Percentiles rank a stretch among this genome's conserved stretches.
phyloP scores from a whole-genome alignment of 129 eudicot species.

The Artemisia annua region DNA sequence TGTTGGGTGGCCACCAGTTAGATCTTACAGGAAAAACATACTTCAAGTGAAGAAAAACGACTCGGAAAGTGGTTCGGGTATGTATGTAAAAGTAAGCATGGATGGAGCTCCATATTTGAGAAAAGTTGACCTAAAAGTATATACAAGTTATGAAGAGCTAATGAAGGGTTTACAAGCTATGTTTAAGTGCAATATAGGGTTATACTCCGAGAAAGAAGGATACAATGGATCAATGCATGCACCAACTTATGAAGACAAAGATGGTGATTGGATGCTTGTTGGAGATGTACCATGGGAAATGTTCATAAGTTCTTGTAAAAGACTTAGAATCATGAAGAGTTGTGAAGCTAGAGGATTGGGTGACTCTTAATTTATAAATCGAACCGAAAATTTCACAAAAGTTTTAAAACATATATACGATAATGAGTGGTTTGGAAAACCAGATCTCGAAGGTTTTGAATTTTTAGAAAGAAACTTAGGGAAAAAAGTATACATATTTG shows the following conservation, averaged over 20 bases:
- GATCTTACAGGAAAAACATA: slow-evolving; percentile 74
- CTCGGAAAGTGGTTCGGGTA: slow-evolving; percentile 43
- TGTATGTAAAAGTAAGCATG: slow-evolving; percentile 90
- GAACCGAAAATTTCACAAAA: not conserved
- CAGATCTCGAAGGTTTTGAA: slow-evolving; percentile 25
- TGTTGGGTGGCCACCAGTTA: slow-evolving; percentile 94
- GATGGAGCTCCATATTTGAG: slow-evolving; percentile 93
- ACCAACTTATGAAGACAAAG: slow-evolving; percentile 93
- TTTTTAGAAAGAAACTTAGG: slow-evolving; percentile 29
- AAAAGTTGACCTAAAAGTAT: slow-evolving; percentile 73
- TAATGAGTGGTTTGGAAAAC: slow-evolving; percentile 4
- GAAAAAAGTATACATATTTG: slow-evolving; percentile 22
- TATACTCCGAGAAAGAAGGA: slow-evolving; percentile 73
- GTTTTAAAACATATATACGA: not conserved
- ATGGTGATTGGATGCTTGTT: slow-evolving; percentile 94
- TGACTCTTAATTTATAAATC: slow-evolving; percentile 34
- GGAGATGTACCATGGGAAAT: slow-evolving; percentile 96
- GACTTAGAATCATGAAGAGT: slow-evolving; percentile 81
- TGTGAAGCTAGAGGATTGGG: slow-evolving; percentile 81
- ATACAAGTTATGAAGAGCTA: slow-evolving; percentile 62
- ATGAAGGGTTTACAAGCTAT: slow-evolving; percentile 62
- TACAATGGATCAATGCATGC: slow-evolving; percentile 68
- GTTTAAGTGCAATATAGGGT: slow-evolving; percentile 76
- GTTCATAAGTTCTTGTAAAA: slow-evolving; percentile 71
- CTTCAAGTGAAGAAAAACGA: slow-evolving; percentile 50